Evolutionary conservation across 495 filamentous ascomycete genomes (phyloP).

Genomic region (Neurospora discreta): DNA sequence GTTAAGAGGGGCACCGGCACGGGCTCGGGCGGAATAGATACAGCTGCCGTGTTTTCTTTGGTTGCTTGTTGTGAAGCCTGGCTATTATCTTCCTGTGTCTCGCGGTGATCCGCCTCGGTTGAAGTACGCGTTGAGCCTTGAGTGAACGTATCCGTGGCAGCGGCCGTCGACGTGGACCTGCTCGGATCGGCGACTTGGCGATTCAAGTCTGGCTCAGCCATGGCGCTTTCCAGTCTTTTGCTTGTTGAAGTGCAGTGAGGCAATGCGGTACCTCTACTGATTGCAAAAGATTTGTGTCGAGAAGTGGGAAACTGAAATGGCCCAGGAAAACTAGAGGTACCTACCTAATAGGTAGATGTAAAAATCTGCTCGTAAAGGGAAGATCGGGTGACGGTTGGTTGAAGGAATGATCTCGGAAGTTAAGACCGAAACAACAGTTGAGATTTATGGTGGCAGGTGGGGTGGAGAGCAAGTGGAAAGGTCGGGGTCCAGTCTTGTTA

Average conservation of each 20-base stretch:
- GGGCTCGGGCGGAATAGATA: background rate
- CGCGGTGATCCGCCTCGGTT: background rate
- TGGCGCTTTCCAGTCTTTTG: background rate
- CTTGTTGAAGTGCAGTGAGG: background rate
- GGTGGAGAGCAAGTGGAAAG: background rate
- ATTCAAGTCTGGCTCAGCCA: background rate
- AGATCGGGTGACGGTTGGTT: background rate
- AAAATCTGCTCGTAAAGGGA: background rate
- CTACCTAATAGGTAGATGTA: too few relatives aligned
- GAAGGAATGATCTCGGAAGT: background rate
- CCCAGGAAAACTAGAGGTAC: background rate
- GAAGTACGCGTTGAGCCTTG: background rate
- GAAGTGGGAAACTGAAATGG: background rate
- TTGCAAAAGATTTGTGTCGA: background rate
- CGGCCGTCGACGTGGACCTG: background rate
- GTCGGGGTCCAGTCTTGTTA: background rate
- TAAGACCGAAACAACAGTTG: background rate
- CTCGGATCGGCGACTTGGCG: background rate
- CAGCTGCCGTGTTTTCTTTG: background rate
- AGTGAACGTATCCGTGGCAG: background rate
- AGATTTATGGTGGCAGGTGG: background rate
- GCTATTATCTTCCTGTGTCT: background rate
- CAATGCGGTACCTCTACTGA: background rate
- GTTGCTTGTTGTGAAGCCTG: slow-evolving; percentile 32
- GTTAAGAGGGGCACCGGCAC: background rate